Evolutionary conservation across 306 rosid species (phyloP), one percentile per base, ranked within the genome.

Genomic region (Ochetophila trinervis): DNA sequence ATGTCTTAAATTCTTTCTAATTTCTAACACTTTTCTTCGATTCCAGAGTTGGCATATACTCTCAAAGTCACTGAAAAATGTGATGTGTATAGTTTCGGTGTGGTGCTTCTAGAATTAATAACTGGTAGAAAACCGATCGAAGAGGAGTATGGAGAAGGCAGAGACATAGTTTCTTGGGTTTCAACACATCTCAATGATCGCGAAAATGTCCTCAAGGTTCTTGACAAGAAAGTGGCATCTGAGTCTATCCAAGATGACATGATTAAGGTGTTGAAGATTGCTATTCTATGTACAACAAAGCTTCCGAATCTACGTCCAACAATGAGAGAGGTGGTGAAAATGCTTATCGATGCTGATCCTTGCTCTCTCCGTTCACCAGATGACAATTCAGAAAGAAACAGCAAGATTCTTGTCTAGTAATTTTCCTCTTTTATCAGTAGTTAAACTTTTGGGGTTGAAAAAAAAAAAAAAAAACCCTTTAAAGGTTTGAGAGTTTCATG

Each of bases 11-110:
- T 65, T 60, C 27, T 55, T 71, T 53, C 47, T 67, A 35, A 35
- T 16, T 32, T n/a, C 49, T 40, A 40, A 23, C 15, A 1, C 20
- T 63, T 7, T 10, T 77, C n/a, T 63, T 64, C 4, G 22, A 47
- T 27, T 75, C 78, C 85, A 94, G 99, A 94, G 79, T 86, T 90
- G 1, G 99, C 95, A 37, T 94, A 90, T 76, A 83, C 96, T 68
- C 63, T 56, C 5, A 82, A 90, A 76, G 80, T 94, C 24, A 83
- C 84, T 1, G 91, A 88, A 72, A 94, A 90, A 74, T 81, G 91
- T 60, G 99, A 94, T 58, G 97, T 94, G 15, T 94, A 94, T 67
- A 90, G 99, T 70, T 90, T 86, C 17, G 99, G 99, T 24, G 95
- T 94, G 63, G 96, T 90, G 72, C 78, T 90, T 9, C 62, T 94